phyloP scores from a whole-genome alignment of 805 yeast genomes.

The Tetrapisispora fleetii region DNA sequence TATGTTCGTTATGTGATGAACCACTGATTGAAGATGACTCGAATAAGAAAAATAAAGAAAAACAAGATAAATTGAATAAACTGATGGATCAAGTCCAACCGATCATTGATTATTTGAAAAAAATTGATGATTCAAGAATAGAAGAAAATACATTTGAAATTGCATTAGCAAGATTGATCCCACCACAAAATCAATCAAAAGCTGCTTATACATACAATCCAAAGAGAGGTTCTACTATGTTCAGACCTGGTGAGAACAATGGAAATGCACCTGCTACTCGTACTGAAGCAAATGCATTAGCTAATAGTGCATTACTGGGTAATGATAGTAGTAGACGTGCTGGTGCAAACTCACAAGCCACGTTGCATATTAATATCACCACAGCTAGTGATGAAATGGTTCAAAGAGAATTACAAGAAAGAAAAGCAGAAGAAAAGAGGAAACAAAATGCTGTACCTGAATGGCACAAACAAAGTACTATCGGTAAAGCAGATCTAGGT shows the following conservation, averaged over 20 bases:
- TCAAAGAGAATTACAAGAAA: conserved; percentile 53
- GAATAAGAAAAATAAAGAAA: conserved; percentile 66
- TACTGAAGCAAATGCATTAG: conserved; percentile 13
- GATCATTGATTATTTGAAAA: conserved; percentile 68
- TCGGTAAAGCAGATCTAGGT: conserved; percentile 57
- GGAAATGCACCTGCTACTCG: not conserved
- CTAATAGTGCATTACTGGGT: conserved; percentile 22
- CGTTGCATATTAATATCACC: conserved; percentile 78
- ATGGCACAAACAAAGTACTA: conserved; percentile 91
- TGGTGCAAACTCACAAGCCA: conserved; percentile 64
- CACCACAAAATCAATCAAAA: conserved; percentile 61
- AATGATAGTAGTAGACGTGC: conserved; percentile 39
- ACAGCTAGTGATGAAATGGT: conserved; percentile 77
- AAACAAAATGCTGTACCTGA: conserved; percentile 93
- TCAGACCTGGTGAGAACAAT: conserved; percentile 29
- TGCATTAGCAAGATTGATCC: conserved; percentile 71
- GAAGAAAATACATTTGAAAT: conserved; percentile 88
- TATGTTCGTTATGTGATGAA: conserved; percentile 77
- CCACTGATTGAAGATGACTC: conserved; percentile 80
- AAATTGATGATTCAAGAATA: conserved; percentile 67
- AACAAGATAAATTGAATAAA: conserved; percentile 71
- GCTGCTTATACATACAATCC: conserved; percentile 61
- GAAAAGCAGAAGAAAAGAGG: conserved; percentile 60
- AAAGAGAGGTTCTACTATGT: conserved; percentile 37
- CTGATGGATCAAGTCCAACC: conserved; percentile 89